Conservation (phyloP, 169 alveolate genomes). For the Plasmodium sp. region DNA sequence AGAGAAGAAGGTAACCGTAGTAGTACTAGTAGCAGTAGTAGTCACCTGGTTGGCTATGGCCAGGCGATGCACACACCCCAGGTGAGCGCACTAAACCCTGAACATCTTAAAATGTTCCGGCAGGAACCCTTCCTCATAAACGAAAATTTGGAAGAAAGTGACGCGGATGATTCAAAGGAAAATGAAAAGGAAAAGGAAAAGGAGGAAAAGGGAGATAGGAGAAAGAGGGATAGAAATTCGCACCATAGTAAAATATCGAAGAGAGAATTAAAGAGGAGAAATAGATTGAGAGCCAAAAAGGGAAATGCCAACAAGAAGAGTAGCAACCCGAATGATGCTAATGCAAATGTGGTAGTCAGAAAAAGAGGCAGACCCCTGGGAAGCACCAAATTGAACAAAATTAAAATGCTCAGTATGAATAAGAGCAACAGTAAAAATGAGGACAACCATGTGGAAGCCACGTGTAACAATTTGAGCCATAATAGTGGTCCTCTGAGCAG, state of each 20-base stretch:
- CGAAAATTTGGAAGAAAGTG: slow-evolving; percentile 24
- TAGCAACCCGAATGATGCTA: background rate
- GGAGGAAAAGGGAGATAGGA: slow-evolving; percentile 11
- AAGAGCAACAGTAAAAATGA: slow-evolving; percentile 2
- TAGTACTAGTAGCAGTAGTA: background rate
- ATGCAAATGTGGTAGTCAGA: slow-evolving; percentile 13
- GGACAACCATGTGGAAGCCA: background rate
- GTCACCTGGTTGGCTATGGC: background rate
- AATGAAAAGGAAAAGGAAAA: background rate
- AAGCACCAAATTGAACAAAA: slow-evolving; percentile 53
- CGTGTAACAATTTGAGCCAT: background rate
- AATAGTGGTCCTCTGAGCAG: background rate
- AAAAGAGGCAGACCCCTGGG: slow-evolving; percentile 72
- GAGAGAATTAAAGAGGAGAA: slow-evolving; percentile 16
- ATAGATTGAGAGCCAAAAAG: slow-evolving; percentile 9
- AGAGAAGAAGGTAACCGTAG: background rate
- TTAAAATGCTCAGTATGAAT: background rate
- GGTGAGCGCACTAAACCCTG: background rate
- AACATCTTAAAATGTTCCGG: slow-evolving; percentile 24
- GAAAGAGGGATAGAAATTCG: background rate
- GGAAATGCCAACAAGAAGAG: background rate
- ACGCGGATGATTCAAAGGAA: background rate
- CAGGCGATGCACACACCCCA: background rate
- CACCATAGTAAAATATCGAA: background rate
- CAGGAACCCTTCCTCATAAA: slow-evolving; percentile 40